Conservation (phyloP, 306 rosid genomes). For the Elaeagnus macrophylla region DNA sequence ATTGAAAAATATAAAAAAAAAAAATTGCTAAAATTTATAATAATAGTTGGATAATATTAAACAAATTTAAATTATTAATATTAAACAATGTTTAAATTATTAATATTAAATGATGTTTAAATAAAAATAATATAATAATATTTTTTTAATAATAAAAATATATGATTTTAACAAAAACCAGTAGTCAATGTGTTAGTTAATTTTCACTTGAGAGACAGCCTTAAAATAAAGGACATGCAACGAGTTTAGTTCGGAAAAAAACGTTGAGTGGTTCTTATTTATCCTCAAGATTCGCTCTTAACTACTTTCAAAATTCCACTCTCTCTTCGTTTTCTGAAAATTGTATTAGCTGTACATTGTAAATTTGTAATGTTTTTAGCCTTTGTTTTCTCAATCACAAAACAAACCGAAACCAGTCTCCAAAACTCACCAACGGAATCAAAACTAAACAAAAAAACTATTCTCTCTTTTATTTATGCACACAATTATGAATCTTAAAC, state of each 20-base stretch:
- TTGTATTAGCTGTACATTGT: slow-evolving; percentile 15
- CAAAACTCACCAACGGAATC: slow-evolving; percentile 5
- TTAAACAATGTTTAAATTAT: no score
- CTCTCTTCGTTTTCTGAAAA: slow-evolving; percentile 9
- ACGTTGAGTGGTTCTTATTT: slow-evolving; percentile 26
- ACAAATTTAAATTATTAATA: no score
- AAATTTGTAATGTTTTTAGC: slow-evolving; percentile 16
- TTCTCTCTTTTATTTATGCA: neutral
- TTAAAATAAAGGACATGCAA: neutral
- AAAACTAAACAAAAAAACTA: slow-evolving; percentile 1
- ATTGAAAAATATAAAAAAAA: no score
- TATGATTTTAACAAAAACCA: no score
- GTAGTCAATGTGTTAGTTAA: no score
- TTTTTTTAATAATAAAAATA: no score
- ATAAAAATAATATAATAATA: no score
- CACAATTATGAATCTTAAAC: neutral
- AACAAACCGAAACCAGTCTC: slow-evolving; percentile 5
- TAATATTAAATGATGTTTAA: no score
- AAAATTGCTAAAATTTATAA: no score
- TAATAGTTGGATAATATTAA: no score
- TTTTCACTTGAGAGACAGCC: no score
- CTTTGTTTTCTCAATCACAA: neutral
- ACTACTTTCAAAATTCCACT: slow-evolving; percentile 9
- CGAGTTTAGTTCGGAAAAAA: slow-evolving; percentile 9
- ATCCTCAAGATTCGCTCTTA: slow-evolving; percentile 31